Evolutionary conservation across 805 yeast genomes (phyloP), one percentile per base, ranked within the genome.

Genomic region (Helenozyma rhizophorensis): DNA sequence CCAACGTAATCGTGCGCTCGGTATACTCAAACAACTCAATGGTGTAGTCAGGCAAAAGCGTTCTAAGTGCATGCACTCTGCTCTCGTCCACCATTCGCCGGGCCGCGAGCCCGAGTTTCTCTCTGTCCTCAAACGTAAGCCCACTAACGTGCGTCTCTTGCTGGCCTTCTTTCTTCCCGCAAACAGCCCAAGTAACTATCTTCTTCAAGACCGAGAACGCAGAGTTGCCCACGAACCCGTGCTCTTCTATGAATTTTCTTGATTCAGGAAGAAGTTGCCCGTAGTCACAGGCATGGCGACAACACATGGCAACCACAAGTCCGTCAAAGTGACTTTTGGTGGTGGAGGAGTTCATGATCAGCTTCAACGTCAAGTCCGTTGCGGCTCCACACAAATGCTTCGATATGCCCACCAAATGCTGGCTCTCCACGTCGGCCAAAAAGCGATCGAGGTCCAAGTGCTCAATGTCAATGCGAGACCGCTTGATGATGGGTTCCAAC

Each of bases 301-400:
- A 88, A 53, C 97, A 88, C 86, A 89, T 81, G 16, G 97, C 97
- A 21, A 88, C 85, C 18, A 84, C 59, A 41, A 83, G 58, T 0
- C 93, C 94, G 3, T 58, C 54, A 29, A 77, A 61, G 24, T 34
- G 33, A 8, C 15, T 12, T 7, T 22, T 27, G n/a, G 37, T 36
- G 8, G 33, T 32, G 5, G 16, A 27, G 0, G 66, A 52, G 37
- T 72, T 71, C 28, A 68, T 39, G 2, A 87, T 53, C 58, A 87
- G 81, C 44, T 77, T 68, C 16, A 89, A 56, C 0, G 96, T 83
- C 30, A 88, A 62, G 54, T 88, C 97, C 0, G 96, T 89, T 1
- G 97, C 97, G 3, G 83, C 94, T 4, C 97, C 97, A 59, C 97
- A 88, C 22, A 89, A 60, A 60, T 88, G 97, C 54, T 88, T 88